Percentiles rank a stretch among this genome's conserved stretches.
These are phyloP conservation scores for Cornus controversa DNA, from an alignment of 148 eudicot genomes.

Conservation along the genomic window DNA sequence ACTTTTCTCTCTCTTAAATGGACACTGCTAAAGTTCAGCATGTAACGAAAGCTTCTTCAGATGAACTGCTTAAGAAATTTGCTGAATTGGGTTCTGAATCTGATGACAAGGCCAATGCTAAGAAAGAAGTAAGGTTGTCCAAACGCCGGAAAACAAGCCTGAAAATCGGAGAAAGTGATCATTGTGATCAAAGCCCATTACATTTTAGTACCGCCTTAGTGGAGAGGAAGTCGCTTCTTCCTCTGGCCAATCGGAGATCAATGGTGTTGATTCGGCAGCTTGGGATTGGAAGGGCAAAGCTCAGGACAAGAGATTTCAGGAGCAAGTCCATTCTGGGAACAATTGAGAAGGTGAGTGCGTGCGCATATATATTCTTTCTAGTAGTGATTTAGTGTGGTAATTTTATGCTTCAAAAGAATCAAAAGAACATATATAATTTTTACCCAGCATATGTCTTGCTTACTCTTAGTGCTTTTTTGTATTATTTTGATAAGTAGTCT, in stretches of 20 bases:
- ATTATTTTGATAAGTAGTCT: no score
- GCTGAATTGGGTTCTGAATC: slow-evolving; percentile 51
- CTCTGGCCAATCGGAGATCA: slow-evolving; percentile 23
- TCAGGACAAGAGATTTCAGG: slow-evolving; percentile 34
- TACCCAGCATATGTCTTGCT: no score
- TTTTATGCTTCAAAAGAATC: no score
- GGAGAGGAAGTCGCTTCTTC: slow-evolving; percentile 59
- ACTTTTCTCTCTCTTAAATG: slow-evolving; percentile 12
- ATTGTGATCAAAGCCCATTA: not conserved
- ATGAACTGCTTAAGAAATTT: slow-evolving; percentile 68
- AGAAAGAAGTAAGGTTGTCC: slow-evolving; percentile 24
- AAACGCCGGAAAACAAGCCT: slow-evolving; percentile 31
- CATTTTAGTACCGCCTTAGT: slow-evolving; percentile 13
- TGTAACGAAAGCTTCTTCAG: slow-evolving; percentile 74
- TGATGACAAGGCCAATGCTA: slow-evolving; percentile 17
- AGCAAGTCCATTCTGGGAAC: slow-evolving; percentile 48
- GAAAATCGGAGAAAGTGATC: not conserved
- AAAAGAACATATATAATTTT: no score
- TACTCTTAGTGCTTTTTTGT: no score
- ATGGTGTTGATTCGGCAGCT: slow-evolving; percentile 27
- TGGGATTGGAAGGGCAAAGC: slow-evolving; percentile 38
- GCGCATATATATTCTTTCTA: no score
- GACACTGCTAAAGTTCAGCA: slow-evolving; percentile 51
- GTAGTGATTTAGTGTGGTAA: no score
- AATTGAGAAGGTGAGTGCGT: slow-evolving; percentile 52